These are phyloP conservation scores for Ceratocystis harringtonii DNA, from an alignment of 2,329 filamentous ascomycete species.

Conservation along the genomic window DNA sequence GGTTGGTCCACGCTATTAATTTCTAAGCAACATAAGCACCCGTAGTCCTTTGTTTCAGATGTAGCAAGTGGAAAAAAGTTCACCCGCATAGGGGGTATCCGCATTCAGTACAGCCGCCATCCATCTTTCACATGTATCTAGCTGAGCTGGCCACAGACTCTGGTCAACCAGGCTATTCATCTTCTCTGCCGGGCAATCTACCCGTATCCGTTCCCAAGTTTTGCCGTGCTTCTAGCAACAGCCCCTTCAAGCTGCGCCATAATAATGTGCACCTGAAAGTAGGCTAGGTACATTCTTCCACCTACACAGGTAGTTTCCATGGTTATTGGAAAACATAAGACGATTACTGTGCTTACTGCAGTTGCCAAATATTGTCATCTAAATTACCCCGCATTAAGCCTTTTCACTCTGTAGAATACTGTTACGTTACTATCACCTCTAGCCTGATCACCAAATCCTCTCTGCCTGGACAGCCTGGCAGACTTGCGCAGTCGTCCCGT, in stretches of 20 bases:
- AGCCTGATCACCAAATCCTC: neutral
- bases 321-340: neutral
- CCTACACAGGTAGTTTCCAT: neutral
- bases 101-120: too few species aligned
- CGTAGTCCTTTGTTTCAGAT: neutral
- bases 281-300: neutral
- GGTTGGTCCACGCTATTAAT: too few species aligned
- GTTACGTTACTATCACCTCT: neutral
- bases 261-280: neutral
- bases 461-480: neutral
- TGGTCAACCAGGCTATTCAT: too few species aligned
- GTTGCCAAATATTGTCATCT: neutral
- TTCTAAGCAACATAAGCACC: neutral
- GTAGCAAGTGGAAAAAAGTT: neutral
- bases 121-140: too few species aligned
- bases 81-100: neutral
- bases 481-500: neutral
- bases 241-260: neutral
- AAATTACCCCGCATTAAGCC: neutral
- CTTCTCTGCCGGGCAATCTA: too few species aligned
- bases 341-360: neutral
- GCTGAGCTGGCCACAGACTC: too few species aligned
- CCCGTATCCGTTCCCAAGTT: too few species aligned
- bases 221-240: neutral
- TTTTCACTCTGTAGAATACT: neutral